phyloP scores from a whole-genome alignment of 768 basidiomycete genomes.

The Phlebiopsis flavidoalba region DNA sequence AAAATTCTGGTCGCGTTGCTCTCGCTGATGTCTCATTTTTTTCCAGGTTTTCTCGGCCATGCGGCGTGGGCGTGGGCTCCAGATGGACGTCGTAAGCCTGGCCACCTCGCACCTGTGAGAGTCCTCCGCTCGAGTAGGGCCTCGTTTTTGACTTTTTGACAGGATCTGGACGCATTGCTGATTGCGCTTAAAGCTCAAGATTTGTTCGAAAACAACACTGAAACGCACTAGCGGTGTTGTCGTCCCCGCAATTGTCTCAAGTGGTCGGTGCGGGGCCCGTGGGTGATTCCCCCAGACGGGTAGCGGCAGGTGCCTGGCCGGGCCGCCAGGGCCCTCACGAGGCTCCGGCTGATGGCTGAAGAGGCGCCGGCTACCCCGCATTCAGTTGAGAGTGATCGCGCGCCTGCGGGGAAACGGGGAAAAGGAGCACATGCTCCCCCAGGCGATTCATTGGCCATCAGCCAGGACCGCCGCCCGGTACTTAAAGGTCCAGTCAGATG shows the following conservation, averaged over 20 bases:
- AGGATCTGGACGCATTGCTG: too few relatives aligned
- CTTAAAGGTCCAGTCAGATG: slow-evolving; percentile 3
- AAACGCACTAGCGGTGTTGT: neutral
- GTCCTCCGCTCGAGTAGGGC: neutral
- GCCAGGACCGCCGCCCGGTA: neutral
- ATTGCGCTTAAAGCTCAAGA: too few relatives aligned
- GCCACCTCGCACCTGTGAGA: neutral
- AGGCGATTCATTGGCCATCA: neutral
- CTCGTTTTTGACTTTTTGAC: too few relatives aligned
- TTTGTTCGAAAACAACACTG: neutral
- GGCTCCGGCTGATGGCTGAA: neutral
- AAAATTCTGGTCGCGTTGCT: neutral
- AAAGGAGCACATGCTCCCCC: slow-evolving; percentile 1
- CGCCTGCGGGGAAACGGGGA: slow-evolving; percentile 7
- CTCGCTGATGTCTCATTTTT: neutral
- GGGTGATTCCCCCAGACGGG: neutral
- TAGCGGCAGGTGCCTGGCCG: slow-evolving; percentile 3
- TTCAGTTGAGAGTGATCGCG: neutral
- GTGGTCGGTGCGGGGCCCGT: neutral
- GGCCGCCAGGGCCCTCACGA: slow-evolving; percentile 1
- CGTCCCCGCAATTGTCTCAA: neutral
- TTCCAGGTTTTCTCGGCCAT: neutral
- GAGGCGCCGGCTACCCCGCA: slow-evolving; percentile 2
- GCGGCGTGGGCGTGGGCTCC: neutral
- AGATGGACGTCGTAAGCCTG: neutral